These are phyloP conservation scores for Glycine tomentella DNA, from an alignment of 306 rosid genomes.

Conservation along the genomic window DNA sequence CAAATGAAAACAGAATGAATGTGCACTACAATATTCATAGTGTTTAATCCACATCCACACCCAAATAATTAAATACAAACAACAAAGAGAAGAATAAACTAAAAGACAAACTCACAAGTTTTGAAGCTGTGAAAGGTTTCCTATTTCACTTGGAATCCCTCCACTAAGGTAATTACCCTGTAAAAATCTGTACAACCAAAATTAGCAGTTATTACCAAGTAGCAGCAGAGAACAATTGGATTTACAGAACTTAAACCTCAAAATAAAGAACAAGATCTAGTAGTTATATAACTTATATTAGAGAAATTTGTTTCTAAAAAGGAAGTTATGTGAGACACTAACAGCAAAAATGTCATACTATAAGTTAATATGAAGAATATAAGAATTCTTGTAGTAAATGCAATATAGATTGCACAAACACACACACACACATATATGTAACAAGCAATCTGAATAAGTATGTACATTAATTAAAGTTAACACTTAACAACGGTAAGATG, in stretches of 20 bases:
- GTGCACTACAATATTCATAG: conserved; percentile 16
- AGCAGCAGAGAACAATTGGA: conserved; percentile 34
- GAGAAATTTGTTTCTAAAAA: conserved; percentile 23
- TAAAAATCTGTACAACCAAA: conserved; percentile 73
- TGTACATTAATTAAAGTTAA: conserved; percentile 16
- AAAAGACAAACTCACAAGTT: conserved; percentile 68
- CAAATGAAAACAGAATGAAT: conserved; percentile 31
- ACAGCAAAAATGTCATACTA: conserved; percentile 20
- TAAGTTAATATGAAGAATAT: conserved; percentile 29
- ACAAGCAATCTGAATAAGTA: conserved; percentile 29
- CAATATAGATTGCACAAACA: conserved; percentile 1
- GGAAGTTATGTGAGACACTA: conserved; percentile 8
- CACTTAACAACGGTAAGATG: neutral
- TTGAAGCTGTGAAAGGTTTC: conserved; percentile 78
- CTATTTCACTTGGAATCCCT: conserved; percentile 79
- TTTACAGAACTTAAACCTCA: conserved; percentile 24
- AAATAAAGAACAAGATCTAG: conserved; percentile 37
- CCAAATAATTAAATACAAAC: conserved; percentile 34
- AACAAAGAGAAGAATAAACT: conserved; percentile 33
- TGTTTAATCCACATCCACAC: conserved; percentile 19
- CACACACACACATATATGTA: neutral
- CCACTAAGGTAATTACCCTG: conserved; percentile 99
- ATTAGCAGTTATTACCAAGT: conserved; percentile 41
- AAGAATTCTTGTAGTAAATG: conserved; percentile 23
- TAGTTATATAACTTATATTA: conserved; percentile 9